These are phyloP conservation scores for Cryptosporidium tyzzeri DNA, from an alignment of 169 alveolate genomes.

Conservation along the genomic window DNA sequence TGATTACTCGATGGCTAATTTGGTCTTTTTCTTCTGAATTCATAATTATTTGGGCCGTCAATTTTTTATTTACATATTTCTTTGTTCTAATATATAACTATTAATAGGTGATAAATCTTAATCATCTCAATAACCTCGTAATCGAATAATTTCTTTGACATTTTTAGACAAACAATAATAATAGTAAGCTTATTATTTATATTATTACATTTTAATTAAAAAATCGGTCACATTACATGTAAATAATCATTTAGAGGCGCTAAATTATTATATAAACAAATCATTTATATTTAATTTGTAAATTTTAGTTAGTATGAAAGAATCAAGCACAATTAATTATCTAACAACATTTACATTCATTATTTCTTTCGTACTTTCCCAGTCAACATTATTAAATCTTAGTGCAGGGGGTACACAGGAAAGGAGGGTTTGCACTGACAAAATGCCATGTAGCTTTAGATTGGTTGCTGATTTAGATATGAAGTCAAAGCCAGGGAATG, in stretches of 20 bases:
- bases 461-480: slow-evolving; percentile 70
- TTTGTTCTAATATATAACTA: too few species aligned
- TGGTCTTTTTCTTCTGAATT: too few species aligned
- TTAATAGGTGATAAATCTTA: too few species aligned
- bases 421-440: slow-evolving; percentile 14
- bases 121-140: not conserved
- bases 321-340: not conserved
- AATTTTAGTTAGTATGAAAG: not conserved
- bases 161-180: not conserved
- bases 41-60: too few species aligned
- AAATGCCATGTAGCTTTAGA: slow-evolving; percentile 43
- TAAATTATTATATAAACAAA: too few species aligned
- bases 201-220: too few species aligned
- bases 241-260: not conserved
- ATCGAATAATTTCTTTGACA: too few species aligned
- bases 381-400: slow-evolving; percentile 9
- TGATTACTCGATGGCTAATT: too few species aligned
- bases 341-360: not conserved
- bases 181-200: too few species aligned
- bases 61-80: too few species aligned
- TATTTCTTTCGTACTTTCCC: slow-evolving; percentile 9
- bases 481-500: slow-evolving; percentile 42
- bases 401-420: slow-evolving; percentile 6
- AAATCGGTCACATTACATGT: not conserved
- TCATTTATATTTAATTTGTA: not conserved